Base-by-base conservation (phyloP, 1,284 basidiomycete species). In the Cutaneotrichosporon curvatum region DNA sequence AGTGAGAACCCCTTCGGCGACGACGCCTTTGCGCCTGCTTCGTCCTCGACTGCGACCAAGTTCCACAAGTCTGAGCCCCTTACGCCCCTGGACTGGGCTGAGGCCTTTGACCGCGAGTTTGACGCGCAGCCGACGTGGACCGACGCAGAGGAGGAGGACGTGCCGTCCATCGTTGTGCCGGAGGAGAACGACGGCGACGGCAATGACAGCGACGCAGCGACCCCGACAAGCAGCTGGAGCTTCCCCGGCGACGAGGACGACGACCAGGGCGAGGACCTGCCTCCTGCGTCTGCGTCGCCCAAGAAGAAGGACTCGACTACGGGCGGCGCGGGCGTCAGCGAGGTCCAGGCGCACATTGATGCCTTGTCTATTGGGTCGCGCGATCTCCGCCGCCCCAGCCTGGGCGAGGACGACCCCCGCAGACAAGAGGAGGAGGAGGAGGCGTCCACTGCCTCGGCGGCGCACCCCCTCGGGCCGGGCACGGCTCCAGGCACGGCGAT, bases 1-100 rank as follows among this genome's bases (percentile, higher is more conserved):
- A 46, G 55, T 19, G 64, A 67, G 43, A 65, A 72, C 45, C 70
- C 70, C 1, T 71, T 71, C 42, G 67, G 58, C 20, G 65, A 67
- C 48, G 64, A 67, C 46, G 59, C 61, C 11, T 67, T 65, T 43
- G 54, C 50, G 30, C 40, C 43, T 14, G 7, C 45, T 15, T n/a
- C 39, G 12, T 31, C 50, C 1, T 39, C 45, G n/a, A 33, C 40
- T 12, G 31, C 7, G 18, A 23, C 16, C 3, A 28, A 15, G 21
- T 50, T 45, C 32, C 39, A 36, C 33, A 18, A 22, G 30, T 39
- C n/a, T n/a, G 33, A 56, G 47, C 47, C 65, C 53, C 18, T 70
- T 12, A 67, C 66, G 1, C 66, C 68, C 9, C 58, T 58, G 33
- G 66, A 68, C 47, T 70, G 68, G 68, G 65, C 67, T 4, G 62